Evolutionary conservation across 495 filamentous ascomycete species (phyloP).

Genomic region (Aspergillus bridgeri): DNA sequence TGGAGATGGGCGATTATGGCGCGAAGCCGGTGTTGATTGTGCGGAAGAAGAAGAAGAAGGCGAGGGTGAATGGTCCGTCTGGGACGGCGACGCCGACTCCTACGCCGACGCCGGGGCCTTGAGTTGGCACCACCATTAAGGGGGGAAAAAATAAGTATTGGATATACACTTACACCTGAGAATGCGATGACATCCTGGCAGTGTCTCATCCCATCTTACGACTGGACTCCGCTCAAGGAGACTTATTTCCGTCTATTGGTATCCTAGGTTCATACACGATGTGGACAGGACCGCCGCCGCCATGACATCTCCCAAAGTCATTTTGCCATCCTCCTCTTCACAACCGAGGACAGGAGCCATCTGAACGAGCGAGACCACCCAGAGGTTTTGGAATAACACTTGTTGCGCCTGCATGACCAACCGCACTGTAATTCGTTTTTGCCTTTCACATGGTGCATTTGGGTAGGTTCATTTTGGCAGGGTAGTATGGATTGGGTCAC

Average conservation of each 20-base stretch:
- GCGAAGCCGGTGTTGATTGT: slow-evolving; percentile 71
- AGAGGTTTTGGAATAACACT: not conserved
- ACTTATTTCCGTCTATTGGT: not conserved
- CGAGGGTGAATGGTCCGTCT: slow-evolving; percentile 49
- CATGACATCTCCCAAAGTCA: not conserved
- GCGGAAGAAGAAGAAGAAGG: slow-evolving; percentile 66
- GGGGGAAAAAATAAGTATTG: no score
- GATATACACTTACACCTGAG: no score
- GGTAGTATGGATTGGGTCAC: no score
- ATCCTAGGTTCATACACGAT: slow-evolving; percentile 6
- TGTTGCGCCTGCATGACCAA: no score
- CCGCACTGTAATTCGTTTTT: no score
- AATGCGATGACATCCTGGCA: no score
- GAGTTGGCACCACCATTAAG: no score
- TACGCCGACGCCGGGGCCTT: slow-evolving; percentile 41
- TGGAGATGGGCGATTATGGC: slow-evolving; percentile 73
- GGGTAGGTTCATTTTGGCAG: no score
- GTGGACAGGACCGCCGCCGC: not conserved
- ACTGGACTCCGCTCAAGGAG: not conserved
- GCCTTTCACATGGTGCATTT: no score
- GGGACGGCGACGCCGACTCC: slow-evolving; percentile 41
- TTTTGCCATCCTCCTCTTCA: not conserved
- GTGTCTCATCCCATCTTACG: no score
- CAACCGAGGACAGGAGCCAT: not conserved
- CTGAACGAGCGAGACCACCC: not conserved